Conservation (phyloP, 2,329 filamentous ascomycete genomes). For the Penicillium vulpinum region DNA sequence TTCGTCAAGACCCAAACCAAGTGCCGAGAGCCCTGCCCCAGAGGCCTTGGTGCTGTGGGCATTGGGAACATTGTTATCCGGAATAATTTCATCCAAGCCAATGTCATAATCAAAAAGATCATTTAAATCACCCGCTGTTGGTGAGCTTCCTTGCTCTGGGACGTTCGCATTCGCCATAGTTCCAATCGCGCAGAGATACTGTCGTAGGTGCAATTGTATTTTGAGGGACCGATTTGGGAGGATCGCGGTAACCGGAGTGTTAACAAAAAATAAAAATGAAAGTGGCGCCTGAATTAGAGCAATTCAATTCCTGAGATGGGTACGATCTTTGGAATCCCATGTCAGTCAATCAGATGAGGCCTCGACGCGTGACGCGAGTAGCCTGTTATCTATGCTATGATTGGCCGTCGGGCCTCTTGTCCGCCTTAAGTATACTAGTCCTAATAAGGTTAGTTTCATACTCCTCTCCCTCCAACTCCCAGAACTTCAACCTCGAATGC, state of each 20-base stretch:
- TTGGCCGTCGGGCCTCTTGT: conserved; percentile 15
- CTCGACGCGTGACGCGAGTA: conserved; percentile 17
- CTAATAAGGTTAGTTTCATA: conserved; percentile 22
- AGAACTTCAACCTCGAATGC: conserved; percentile 29
- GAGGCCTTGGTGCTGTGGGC: conserved; percentile 22
- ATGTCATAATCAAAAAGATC: conserved; percentile 77
- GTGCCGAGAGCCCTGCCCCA: conserved; percentile 46
- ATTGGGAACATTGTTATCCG: conserved; percentile 31
- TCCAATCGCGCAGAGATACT: background rate
- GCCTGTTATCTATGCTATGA: conserved; percentile 12
- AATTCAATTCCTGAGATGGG: background rate
- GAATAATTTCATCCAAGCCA: conserved; percentile 53
- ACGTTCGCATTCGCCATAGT: conserved; percentile 8
- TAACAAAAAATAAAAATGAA: background rate
- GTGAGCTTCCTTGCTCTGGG: conserved; percentile 19
- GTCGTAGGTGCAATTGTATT: background rate
- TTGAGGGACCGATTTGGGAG: background rate
- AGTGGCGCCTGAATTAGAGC: background rate
- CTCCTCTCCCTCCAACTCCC: conserved; percentile 30
- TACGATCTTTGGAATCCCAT: background rate
- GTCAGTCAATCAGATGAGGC: conserved; percentile 16
- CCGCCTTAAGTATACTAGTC: conserved; percentile 17
- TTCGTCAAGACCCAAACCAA: conserved; percentile 75
- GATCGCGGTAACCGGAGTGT: background rate
- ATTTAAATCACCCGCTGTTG: conserved; percentile 55